A percentile compares a stretch with the other conserved stretches of the same genome.
Evolutionary conservation across 768 basidiomycete genomes (phyloP).

Genomic region (Russula sp.): DNA sequence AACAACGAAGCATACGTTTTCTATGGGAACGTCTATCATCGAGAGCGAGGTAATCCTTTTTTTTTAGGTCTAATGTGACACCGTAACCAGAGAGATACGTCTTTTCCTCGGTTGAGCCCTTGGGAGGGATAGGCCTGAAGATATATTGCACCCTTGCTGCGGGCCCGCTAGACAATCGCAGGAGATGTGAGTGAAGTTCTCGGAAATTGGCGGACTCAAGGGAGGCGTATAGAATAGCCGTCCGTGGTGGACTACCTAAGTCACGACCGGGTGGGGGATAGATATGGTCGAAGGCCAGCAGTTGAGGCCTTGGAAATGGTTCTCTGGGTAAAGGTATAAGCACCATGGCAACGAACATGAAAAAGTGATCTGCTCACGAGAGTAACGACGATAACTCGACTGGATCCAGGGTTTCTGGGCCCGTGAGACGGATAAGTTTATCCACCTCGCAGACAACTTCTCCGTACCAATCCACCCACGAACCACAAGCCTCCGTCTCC

Average conservation of each 20-base stretch:
- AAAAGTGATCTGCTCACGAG: conserved; percentile 27
- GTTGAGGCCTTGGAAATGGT: conserved; percentile 38
- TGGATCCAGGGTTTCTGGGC: conserved; percentile 44
- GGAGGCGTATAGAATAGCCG: conserved; percentile 75
- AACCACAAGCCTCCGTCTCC: conserved; percentile 43
- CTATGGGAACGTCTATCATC: conserved; percentile 65
- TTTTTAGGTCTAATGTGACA: conserved; percentile 88
- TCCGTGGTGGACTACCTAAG: conserved; percentile 45
- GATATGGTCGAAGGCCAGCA: conserved; percentile 76
- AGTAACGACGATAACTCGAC: conserved; percentile 26
- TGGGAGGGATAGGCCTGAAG: conserved; percentile 59
- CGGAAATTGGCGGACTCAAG: conserved; percentile 62
- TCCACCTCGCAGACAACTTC: conserved; percentile 62
- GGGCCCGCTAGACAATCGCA: conserved; percentile 40
- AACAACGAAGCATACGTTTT: conserved; percentile 20
- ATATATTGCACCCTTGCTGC: conserved; percentile 61
- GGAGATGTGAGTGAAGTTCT: conserved; percentile 60
- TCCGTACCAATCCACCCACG: conserved; percentile 87
- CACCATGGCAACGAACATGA: neutral
- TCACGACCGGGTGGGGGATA: conserved; percentile 45
- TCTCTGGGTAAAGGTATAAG: conserved; percentile 22
- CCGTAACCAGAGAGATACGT: conserved; percentile 82
- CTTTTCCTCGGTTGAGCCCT: conserved; percentile 24
- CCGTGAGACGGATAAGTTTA: conserved; percentile 47
- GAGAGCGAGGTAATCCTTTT: conserved; percentile 91